phyloP scores from a whole-genome alignment of 306 rosid species.

The Chamaecrista fasciculata region DNA sequence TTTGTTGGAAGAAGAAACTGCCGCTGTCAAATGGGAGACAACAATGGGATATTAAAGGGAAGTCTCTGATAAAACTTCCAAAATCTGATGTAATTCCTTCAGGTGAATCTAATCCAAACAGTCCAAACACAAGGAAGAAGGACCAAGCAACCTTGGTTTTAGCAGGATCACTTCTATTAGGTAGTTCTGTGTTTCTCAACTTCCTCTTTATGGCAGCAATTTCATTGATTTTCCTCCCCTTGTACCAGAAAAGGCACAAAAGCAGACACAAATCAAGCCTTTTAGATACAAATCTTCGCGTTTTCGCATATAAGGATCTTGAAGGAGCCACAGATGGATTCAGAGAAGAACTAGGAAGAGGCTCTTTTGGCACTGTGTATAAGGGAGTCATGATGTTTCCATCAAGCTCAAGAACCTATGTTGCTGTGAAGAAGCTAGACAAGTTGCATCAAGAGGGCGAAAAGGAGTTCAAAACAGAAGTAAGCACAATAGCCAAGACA shows the following conservation, averaged over 20 bases:
- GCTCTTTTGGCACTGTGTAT: slow-evolving; percentile 31
- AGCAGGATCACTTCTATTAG: slow-evolving; percentile 29
- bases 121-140: not conserved
- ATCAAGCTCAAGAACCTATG: slow-evolving; percentile 12
- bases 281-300: slow-evolving; percentile 1
- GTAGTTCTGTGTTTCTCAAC: slow-evolving; percentile 27
- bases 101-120: not conserved
- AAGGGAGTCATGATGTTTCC: slow-evolving; percentile 29
- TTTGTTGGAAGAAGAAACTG: slow-evolving; percentile 47
- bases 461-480: slow-evolving; percentile 40
- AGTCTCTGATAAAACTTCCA: slow-evolving; percentile 15
- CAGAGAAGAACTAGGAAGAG: slow-evolving; percentile 26
- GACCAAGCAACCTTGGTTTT: slow-evolving; percentile 6
- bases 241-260: slow-evolving; percentile 13
- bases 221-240: not conserved
- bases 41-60: not conserved
- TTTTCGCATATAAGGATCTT: slow-evolving; percentile 15
- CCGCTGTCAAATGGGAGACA: slow-evolving; percentile 47
- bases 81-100: not conserved
- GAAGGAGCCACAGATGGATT: slow-evolving; percentile 32
- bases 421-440: slow-evolving; percentile 49
- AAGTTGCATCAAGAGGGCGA: slow-evolving; percentile 40
- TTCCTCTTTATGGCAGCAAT: slow-evolving; percentile 21
- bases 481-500: slow-evolving; percentile 31
- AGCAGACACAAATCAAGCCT: not conserved